Evolutionary conservation across 2,329 filamentous ascomycete genomes (phyloP), one percentile per base, ranked within the genome.

Genomic region (Pseudogymnoascus sp.): DNA sequence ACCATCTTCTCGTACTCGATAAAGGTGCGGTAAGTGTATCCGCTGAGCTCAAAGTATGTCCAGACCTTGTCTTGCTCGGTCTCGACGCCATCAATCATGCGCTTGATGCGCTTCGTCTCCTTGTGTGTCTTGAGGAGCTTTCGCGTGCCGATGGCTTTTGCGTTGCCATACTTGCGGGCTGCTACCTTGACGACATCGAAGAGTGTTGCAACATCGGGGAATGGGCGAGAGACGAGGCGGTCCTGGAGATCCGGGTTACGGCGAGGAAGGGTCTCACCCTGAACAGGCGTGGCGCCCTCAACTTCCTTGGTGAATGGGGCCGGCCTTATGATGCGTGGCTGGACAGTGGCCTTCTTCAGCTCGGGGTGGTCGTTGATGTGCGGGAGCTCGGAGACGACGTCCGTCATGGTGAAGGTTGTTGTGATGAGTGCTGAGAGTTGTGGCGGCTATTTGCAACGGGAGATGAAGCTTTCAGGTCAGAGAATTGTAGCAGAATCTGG

Each of bases 31-130:
- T 89, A 95, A 65, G 85, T 83, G 79, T 93, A 95, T 60, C 80
- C 80, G 72, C 88, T 88, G 69, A 93, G 84, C 79, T 95, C 91
- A 73, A 91, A 94, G 76, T 89, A 95, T 63, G 87, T 88, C 91
- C 91, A 95, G 72, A 90, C 83, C 84, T 95, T 95, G 74, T 93
- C 89, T 29, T 92, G 83, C 75, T 92, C 84, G 70, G 83, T 78
- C 80, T 93, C 88, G 71, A 87, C 82, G 67, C 91, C 91, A 73
- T 94, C 89, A 49, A 95, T 79, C 63, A 92, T 81, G 81, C 92
- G 94, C 37, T 49, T 61, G 59, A 43, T 49, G 33, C 26, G 33
- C 81, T 93, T 95, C 70, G 85, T 89, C 77, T 95, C 91, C 68
- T 87, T 82, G 74, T 94, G 90, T 37, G 86, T 88, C 75, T 88